Base-by-base conservation (phyloP, 345 rosid species). In the Carallia brachiata region DNA sequence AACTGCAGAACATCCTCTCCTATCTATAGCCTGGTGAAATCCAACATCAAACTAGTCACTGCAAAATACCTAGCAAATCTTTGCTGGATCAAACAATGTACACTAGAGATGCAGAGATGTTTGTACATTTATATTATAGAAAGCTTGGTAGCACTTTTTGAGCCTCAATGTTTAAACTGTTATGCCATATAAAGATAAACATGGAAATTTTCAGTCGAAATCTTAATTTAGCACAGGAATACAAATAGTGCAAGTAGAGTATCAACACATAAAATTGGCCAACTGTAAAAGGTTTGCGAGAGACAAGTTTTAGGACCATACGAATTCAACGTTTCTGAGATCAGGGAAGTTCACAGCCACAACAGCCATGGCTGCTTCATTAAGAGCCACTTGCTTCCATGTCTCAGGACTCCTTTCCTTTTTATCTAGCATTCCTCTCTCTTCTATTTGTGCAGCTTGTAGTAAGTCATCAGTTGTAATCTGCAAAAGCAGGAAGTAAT, bases 391-490 rank as follows among this genome's bases (percentile, higher is more conserved):
- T 81, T 89, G 97, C 79, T 83, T 86, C 98, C 98, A 88, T 58
- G 83, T 85, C 76, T 85, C 89, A 39, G 79, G 77, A 76, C 97
- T 88, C 73, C 98, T 81, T 37, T 93, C 92, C 82, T 85, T 89
- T 74, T 86, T 88, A 75, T 90, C 97, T 73, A 93, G 83, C 88
- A 88, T 84, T 78, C 98, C 98, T 79, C 97, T 86, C 76, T 90
- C 97, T 88, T 93, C 97, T 73, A 90, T 90, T 86, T 90, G 92
- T 68, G 98, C 97, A 37, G 98, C 97, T 90, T 90, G 97, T 68
- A 93, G 77, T 73, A 90, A 81, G 79, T 93, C 98, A 82, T 93
- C 98, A 50, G 97, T 93, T 69, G 97, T 93, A 68, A 93, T 85
- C 98, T 93, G 84, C 85, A 78, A n/a, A 28, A 48, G 53, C 69